Base-by-base conservation (phyloP, 345 rosid species). In the Triadica sebifera region DNA sequence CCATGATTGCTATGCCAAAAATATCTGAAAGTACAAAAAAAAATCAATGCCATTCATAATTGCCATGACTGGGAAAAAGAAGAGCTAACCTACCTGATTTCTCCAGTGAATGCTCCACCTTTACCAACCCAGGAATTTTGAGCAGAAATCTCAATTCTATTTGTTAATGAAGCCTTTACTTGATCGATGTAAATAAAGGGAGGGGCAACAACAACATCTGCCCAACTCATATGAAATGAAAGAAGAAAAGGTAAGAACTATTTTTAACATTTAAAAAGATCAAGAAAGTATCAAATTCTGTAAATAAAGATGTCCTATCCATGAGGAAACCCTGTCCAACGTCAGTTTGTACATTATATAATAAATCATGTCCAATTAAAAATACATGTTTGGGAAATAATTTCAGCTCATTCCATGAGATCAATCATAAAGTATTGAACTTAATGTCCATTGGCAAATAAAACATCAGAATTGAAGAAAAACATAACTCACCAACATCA, bases 51-150 rank as follows among this genome's bases (percentile, higher is more conserved):
- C 34, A 29, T 29, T 29, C 34, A 29, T 29, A 29, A 29, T 29
- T 29, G 34, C 34, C 34, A 29, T 4, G 15, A 65, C 22, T 53
- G 19, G n/a, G 19, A n/a, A 37, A 19, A 58, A 34, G 24, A 50
- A 22, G 80, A 68, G 79, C 16, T 72, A 24, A 24, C 65, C 59
- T 53, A 95, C 98, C 99, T 95, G 88, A 95, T 95, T 89, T 95
- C 99, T 77, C 99, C 99, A 0, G 99, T 95, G 84, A 95, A 95
- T 71, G 99, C 99, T 58, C 99, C 99, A 52, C 99, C 99, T 85
- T 95, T 95, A 4, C 94, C 83, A 37, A 93, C 84, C 99, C 99
- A 95, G 75, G 97, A 91, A 87, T 95, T 95, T 75, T 95, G 99
- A 80, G 90, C 91, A 65, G 99, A 85, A 88, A 93, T 69, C 76